Evolutionary conservation across 2,329 filamentous ascomycete genomes (phyloP).

Genomic region (Trichoderma semiorbis): DNA sequence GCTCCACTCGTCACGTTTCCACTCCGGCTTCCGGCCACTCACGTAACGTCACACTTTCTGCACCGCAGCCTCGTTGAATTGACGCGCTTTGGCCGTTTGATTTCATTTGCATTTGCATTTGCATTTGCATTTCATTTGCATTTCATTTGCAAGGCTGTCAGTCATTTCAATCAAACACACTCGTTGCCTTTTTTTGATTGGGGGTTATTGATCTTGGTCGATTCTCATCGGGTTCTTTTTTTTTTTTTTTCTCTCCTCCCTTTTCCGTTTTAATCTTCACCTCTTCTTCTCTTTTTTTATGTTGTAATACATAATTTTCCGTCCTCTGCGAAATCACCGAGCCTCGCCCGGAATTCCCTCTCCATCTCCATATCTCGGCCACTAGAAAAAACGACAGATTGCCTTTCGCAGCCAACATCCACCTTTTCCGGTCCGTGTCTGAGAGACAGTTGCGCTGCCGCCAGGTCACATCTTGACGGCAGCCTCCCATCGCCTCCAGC

Average conservation of each 20-base stretch:
- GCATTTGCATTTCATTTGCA: background rate
- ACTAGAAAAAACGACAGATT: background rate
- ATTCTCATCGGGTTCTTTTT: background rate
- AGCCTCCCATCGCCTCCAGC: background rate
- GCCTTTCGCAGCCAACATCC: background rate
- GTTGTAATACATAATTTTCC: slow-evolving; percentile 7
- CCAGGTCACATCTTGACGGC: background rate
- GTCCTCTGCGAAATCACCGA: background rate
- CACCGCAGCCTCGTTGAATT: slow-evolving; percentile 13
- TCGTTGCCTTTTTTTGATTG: background rate
- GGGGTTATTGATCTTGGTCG: background rate
- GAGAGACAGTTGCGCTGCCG: background rate
- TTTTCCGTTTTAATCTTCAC: background rate
- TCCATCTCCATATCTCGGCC: background rate
- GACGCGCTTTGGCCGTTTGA: slow-evolving; percentile 4
- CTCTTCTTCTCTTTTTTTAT: background rate
- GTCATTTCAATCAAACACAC: background rate
- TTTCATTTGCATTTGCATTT: background rate
- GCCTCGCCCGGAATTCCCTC: background rate
- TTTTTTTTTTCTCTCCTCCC: background rate
- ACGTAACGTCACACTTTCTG: slow-evolving; percentile 23
- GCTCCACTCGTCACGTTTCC: slow-evolving; percentile 18
- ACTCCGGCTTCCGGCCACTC: slow-evolving; percentile 23
- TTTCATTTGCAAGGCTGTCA: background rate
- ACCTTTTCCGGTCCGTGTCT: background rate